Evolutionary conservation across 305 asterid species (phyloP).

Genomic region (Fraxinus baroniana): DNA sequence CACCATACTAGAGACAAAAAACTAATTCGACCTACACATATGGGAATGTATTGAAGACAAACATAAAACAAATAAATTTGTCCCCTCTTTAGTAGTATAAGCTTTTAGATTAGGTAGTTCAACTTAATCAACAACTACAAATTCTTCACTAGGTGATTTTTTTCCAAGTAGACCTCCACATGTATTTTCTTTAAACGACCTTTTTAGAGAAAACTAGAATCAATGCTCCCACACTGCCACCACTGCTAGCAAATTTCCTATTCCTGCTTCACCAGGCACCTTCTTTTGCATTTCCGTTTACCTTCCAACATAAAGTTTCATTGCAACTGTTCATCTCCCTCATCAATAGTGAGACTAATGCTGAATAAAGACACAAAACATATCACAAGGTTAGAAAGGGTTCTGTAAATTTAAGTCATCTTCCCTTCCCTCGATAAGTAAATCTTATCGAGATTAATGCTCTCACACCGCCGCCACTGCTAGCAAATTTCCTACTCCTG

Average conservation of each 20-base stretch:
- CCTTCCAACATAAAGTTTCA: background rate
- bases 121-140: background rate
- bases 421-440: background rate
- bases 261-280: background rate
- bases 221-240: background rate
- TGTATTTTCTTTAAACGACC: too few species aligned
- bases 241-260: background rate
- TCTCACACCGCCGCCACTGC: background rate
- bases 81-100: background rate
- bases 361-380: background rate
- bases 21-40: background rate
- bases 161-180: background rate
- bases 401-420: background rate
- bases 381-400: background rate
- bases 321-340: background rate
- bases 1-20: background rate
- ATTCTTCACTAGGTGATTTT: background rate
- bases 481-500: background rate
- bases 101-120: background rate
- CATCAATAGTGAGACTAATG: background rate
- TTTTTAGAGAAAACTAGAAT: background rate
- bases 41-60: background rate
- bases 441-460: background rate
- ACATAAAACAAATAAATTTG: too few species aligned
- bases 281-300: background rate